phyloP scores from a whole-genome alignment of 106 monocot genomes.

The Allium cepa region DNA sequence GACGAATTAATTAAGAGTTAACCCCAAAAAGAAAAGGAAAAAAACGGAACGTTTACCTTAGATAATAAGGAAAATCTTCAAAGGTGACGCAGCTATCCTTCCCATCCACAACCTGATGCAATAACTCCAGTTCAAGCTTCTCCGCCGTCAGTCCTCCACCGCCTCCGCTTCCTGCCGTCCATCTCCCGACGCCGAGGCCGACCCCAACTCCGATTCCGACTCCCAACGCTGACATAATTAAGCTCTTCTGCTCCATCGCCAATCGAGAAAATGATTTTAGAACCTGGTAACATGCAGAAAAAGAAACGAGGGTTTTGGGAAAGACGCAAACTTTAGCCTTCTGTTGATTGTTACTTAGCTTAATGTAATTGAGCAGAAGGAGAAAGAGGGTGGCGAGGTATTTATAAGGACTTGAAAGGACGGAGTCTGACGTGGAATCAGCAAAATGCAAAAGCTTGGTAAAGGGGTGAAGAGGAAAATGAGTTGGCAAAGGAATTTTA shows the following conservation, averaged over 20 bases:
- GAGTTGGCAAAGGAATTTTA: not conserved
- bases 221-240: constrained; percentile 52
- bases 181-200: constrained; percentile 41
- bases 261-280: not conserved
- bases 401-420: not conserved
- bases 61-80: constrained; percentile 75
- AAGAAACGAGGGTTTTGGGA: not conserved
- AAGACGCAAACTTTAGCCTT: not conserved
- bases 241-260: constrained; percentile 58
- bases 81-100: constrained; percentile 59
- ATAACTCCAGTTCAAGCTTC: constrained; percentile 46
- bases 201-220: constrained; percentile 64
- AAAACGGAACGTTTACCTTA: constrained; percentile 26
- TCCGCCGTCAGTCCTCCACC: constrained; percentile 23
- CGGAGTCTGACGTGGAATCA: not conserved
- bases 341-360: not conserved
- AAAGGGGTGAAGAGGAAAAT: not conserved
- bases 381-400: not conserved
- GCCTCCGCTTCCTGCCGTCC: constrained; percentile 12
- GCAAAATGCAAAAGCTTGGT: not conserved
- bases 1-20: too few relatives aligned
- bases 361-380: not conserved
- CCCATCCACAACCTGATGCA: constrained; percentile 49
- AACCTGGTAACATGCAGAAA: constrained; percentile 2
- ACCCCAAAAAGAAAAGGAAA: too few relatives aligned